Base-by-base conservation (phyloP, 176 grass and related monocot genomes). In the Carex cristatella region DNA sequence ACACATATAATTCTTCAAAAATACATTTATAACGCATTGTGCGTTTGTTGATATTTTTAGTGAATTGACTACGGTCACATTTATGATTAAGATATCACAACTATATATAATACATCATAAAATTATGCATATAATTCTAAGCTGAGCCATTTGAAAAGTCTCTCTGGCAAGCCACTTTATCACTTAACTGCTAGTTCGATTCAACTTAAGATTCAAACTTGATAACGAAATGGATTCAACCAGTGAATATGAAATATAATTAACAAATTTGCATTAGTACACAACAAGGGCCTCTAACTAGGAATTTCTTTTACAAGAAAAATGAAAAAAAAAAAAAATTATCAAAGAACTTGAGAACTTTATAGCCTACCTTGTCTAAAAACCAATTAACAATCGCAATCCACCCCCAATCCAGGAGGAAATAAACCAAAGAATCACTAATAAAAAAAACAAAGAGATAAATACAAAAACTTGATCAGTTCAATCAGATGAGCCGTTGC, bases 401-500 rank as follows among this genome's bases (percentile, higher is more conserved):
- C 11, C 59, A 12, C 15, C 31, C 58, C 40, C 38, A 27, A 28
- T 51, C 14, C 15, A 19, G 32, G n/a, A 48, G 19, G 60, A 10
- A 67, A 49, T 16, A 81, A 58, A 86, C 69, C 3, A 86, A 81
- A 61, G 78, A 61, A 86, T 19, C 28, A 44, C 57, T 19, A 37
- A 63, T 46, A 3, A 79, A 40, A 40, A 79, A 77, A 75, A 74
- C 3, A 75, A 35, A 80, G 67, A 59, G 13, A 38, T 6, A 79
- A 86, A 61, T n/a, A 77, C 6, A 66, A 69, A 79, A 54, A 5
- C 33, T 63, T 62, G 33, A 5, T 40, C 4, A 81, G 6, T 19
- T 85, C 15, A 48, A 55, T 87, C 69, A 69, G 4, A 73, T 3
- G 10, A 89, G 15, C 48, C 91, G 84, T 67, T 67, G 81, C 82